These are phyloP conservation scores for Nasturtium officinale DNA, from an alignment of 345 rosid species.

Conservation along the genomic window DNA sequence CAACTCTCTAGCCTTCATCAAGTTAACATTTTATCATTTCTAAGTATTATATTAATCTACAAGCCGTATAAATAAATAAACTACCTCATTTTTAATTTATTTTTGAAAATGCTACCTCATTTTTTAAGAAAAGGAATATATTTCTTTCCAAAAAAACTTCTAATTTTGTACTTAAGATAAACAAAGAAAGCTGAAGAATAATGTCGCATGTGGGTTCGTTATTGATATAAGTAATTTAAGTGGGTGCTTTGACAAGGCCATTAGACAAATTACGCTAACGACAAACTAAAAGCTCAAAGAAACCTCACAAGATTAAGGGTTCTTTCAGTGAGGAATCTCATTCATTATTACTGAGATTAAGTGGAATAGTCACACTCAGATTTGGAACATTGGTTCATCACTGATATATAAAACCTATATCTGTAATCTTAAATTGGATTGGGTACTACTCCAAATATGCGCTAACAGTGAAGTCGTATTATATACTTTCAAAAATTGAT, in stretches of 20 bases:
- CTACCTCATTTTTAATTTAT: neutral
- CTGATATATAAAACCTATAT: neutral
- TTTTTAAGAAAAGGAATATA: neutral
- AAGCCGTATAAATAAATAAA: neutral
- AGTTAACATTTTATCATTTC: neutral
- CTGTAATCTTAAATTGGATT: neutral
- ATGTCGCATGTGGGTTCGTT: slow-evolving; percentile 36
- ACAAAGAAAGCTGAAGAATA: slow-evolving; percentile 13
- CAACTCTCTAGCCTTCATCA: slow-evolving; percentile 1
- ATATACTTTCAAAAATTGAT: neutral
- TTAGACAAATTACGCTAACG: slow-evolving; percentile 40
- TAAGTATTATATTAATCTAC: neutral
- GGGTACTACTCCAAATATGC: slow-evolving; percentile 4
- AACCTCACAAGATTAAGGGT: slow-evolving; percentile 41
- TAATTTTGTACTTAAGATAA: neutral
- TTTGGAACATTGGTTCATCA: slow-evolving; percentile 16
- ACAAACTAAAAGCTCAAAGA: slow-evolving; percentile 37
- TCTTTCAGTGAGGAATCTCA: slow-evolving; percentile 30
- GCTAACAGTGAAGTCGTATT: neutral
- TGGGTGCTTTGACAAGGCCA: slow-evolving; percentile 36
- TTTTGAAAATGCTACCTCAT: too few species aligned
- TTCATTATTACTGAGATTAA: slow-evolving; percentile 2
- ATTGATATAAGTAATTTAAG: slow-evolving; percentile 25
- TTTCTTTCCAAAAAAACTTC: neutral
- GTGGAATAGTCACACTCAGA: neutral